Evolutionary conservation across 805 yeast species (phyloP), one percentile per base, ranked within the genome.

Genomic region (Yarrowia sp.): DNA sequence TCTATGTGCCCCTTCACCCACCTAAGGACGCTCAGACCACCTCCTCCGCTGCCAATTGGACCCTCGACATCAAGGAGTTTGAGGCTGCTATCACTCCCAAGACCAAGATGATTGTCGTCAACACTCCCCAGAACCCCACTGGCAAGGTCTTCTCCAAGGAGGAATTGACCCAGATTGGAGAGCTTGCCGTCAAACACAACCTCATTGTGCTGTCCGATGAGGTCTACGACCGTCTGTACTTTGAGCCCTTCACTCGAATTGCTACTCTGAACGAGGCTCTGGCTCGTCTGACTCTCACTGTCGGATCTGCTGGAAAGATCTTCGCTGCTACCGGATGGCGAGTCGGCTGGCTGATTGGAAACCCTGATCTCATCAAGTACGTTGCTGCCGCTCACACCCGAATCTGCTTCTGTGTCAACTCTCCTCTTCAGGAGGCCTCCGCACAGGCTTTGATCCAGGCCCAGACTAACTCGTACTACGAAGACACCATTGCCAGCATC

Each of bases 251-350:
- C 79, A 88, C 94, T 8, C 85, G 98, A 75, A 89, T 95, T 59
- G 97, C 97, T 1, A 86, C 91, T 2, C 80, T 94, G 68, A 82
- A 88, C 5, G 93, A 94, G 5, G 97, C 92, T 74, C 84, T 92
- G 70, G 88, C 85, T 36, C 86, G 86, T 69, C 82, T 92, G 75
- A 91, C 98, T 0, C 80, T 95, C 69, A 89, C 98, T 3, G 96
- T 95, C 26, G 98, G 98, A 0, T 91, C 97, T 38, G 99, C 98
- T 8, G 99, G 99, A 72, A 95, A 95, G 79, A 87, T 97, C 0
- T 95, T 95, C 81, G 97, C 97, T n/a, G 97, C 97, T 53, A 95
- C 99, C 12, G 99, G 99, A 67, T 95, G 98, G 98, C 88, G 99
- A 82, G 86, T 95, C 67, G 99, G 99, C 68, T 95, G 97, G 96